These are phyloP conservation scores for Colletotrichum noveboracense DNA, from an alignment of 2,329 filamentous ascomycete species.

Conservation along the genomic window DNA sequence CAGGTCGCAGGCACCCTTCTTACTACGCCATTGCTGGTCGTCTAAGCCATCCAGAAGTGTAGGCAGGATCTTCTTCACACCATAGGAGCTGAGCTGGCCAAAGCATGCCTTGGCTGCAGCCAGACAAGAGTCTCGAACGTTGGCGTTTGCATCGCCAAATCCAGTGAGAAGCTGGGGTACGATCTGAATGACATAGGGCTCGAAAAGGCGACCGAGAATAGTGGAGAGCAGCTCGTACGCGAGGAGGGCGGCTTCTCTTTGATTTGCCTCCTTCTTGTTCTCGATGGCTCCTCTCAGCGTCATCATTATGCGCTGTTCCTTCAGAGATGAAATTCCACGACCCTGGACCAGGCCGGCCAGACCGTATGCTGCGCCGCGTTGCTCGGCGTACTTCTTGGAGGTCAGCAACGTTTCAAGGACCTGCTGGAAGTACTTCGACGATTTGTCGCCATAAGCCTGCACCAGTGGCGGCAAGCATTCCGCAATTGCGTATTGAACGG, in stretches of 20 bases:
- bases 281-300: conserved; percentile 83
- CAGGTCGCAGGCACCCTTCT: conserved; percentile 96
- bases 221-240: conserved; percentile 90
- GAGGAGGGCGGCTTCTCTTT: conserved; percentile 86
- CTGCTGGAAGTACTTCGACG: conserved; percentile 79
- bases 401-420: conserved; percentile 83
- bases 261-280: conserved; percentile 91
- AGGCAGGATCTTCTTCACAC: conserved; percentile 92
- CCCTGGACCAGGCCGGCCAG: conserved; percentile 89
- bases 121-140: conserved; percentile 91
- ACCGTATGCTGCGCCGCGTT: conserved; percentile 93
- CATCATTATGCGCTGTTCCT: conserved; percentile 86
- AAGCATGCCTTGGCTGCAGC: conserved; percentile 96
- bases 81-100: conserved; percentile 89
- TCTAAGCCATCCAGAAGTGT: conserved; percentile 91
- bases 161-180: conserved; percentile 88
- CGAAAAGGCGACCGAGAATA: conserved; percentile 86
- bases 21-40: conserved; percentile 96
- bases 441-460: conserved; percentile 77
- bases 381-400: conserved; percentile 89
- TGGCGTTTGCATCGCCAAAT: conserved; percentile 86
- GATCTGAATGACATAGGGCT: conserved; percentile 95
- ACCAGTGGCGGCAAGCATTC: conserved; percentile 94
- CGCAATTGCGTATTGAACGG: conserved; percentile 94
- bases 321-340: conserved; percentile 80